Evolutionary conservation across 192 early-diverging fungal species (phyloP).

Genomic region (Podila horticola): DNA sequence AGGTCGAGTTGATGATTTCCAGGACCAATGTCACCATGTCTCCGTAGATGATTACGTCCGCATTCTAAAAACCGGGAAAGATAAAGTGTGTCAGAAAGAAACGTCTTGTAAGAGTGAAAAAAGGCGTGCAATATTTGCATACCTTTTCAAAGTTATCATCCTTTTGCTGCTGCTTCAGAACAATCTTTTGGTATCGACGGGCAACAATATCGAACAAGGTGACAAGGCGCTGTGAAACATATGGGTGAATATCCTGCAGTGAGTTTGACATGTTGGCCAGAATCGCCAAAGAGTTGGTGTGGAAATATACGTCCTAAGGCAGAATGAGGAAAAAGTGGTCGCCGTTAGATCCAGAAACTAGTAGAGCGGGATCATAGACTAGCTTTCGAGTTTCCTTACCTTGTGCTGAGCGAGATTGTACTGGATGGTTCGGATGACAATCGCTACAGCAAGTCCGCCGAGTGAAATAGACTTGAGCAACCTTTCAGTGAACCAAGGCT

Average conservation of each 20-base stretch:
- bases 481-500: constrained; percentile 79
- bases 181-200: constrained; percentile 71
- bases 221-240: constrained; percentile 77
- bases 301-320: constrained; percentile 72
- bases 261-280: constrained; percentile 72
- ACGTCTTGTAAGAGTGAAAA: background rate
- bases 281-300: constrained; percentile 71
- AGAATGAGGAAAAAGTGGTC: constrained; percentile 2
- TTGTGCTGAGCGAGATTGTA: constrained; percentile 74
- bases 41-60: constrained; percentile 68
- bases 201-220: constrained; percentile 76
- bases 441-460: constrained; percentile 72
- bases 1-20: constrained; percentile 77
- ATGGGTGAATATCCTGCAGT: constrained; percentile 68
- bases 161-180: constrained; percentile 29
- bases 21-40: constrained; percentile 74
- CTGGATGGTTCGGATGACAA: constrained; percentile 73
- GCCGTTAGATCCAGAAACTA: background rate
- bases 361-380: background rate
- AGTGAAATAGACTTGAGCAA: constrained; percentile 71
- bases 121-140: background rate
- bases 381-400: constrained; percentile 46
- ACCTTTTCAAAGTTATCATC: constrained; percentile 54
- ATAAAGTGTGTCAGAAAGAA: background rate
- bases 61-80: constrained; percentile 9